Percentiles rank a stretch among this genome's conserved stretches.
phyloP scores from a whole-genome alignment of 2,329 filamentous ascomycete genomes.

The Fusarium algeriense region DNA sequence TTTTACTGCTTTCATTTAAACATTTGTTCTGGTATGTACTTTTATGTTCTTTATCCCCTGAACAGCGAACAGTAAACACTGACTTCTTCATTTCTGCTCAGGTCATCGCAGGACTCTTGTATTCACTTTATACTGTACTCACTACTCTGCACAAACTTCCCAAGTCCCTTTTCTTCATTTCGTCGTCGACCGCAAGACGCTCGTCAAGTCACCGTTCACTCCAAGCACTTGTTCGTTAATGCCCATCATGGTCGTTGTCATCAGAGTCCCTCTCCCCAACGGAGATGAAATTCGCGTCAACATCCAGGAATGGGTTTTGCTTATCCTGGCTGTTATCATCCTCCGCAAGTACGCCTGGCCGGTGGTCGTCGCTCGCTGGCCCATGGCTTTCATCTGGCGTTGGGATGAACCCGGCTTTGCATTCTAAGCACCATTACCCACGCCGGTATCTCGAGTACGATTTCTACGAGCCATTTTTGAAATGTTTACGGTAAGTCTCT shows the following conservation, averaged over 20 bases:
- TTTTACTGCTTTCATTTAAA: constrained; percentile 10
- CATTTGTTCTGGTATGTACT: constrained; percentile 16
- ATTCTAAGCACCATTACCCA: background rate
- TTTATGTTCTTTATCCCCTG: background rate
- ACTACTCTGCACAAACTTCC: no score
- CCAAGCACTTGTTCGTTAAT: no score
- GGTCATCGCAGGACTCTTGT: background rate
- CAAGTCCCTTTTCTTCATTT: background rate
- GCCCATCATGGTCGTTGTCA: background rate
- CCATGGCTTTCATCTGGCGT: background rate
- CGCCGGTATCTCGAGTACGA: background rate
- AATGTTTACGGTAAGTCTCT: background rate
- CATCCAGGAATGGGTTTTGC: background rate
- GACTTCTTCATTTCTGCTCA: background rate
- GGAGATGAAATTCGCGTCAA: background rate
- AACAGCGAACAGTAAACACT: constrained; percentile 9
- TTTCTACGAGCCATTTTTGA: constrained; percentile 1
- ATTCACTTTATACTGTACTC: background rate
- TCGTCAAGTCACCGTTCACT: background rate
- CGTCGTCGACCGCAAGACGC: background rate
- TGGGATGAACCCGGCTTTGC: background rate
- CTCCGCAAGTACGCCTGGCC: background rate
- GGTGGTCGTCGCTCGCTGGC: background rate
- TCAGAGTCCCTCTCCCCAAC: background rate
- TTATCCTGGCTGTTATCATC: background rate